Base-by-base conservation (phyloP, 2,329 filamentous ascomycete species). In the Ophiostoma sp. region DNA sequence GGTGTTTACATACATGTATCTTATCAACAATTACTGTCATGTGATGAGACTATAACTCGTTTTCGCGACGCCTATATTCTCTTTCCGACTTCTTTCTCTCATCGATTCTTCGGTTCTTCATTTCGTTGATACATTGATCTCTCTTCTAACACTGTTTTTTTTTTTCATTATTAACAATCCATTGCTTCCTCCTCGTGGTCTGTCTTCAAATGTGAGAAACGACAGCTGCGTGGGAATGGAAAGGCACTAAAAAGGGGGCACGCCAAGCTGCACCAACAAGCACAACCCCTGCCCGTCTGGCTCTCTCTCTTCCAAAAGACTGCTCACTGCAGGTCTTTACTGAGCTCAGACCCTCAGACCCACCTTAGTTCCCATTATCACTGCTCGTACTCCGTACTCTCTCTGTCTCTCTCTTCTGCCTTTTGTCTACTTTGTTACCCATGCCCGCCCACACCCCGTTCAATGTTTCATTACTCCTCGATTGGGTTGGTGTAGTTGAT, bases 221-320 rank as follows among this genome's bases (percentile, higher is more conserved):
- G 27, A 38, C 58, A 60, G 55, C 27, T 60, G 55, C 27, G 55
- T 60, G 52, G 58, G 36, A 18, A 27, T 16, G 55, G 27, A 18
- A 63, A 63, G 12, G 58, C 8, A 62, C 58, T 63, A 63, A 63
- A 63, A 63, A 63, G 42, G 60, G 60, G 60, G 60, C 38, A 42
- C 60, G 60, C 60, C 60, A 63, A 63, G 58, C 58, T 1, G 1
- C 27, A 38, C 58, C 58, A 62, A 62, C 58, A 62, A 16, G 38
- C 38, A 63, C 38, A 63, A 27, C 60, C 60, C 60, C 60, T 63
- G 60, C 36, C 27, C 27, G 27, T 27, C 27, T 27, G 27, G 27
- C 14, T 18, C 12, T 18, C 60, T 63, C 40, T 63, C 40, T 11
- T 5, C 7, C n/a, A n/a, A n/a, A n/a, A n/a, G n/a, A n/a, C 27